A percentile compares a stretch with the other conserved stretches of the same genome.
phyloP scores from a whole-genome alignment of 1,284 basidiomycete species.

The Cutaneotrichosporon curvatum region DNA sequence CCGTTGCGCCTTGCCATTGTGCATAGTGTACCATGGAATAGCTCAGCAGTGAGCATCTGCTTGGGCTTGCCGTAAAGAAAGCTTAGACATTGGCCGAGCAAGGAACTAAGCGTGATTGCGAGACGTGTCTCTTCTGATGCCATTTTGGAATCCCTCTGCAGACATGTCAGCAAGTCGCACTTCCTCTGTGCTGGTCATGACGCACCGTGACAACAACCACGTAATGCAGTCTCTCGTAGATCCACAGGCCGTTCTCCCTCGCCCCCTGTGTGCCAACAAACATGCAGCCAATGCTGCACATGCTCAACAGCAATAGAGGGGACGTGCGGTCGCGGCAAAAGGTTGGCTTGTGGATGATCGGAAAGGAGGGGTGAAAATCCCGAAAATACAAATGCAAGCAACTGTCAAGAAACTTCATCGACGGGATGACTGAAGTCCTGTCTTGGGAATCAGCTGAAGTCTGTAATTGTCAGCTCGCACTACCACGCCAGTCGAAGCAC shows the following conservation, averaged over 20 bases:
- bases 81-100: conserved; percentile 12
- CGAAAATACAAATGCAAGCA: conserved; percentile 34
- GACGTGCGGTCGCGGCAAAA: conserved; percentile 24
- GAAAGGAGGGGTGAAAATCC: conserved; percentile 36
- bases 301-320: conserved; percentile 29
- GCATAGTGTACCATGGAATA: conserved; percentile 5
- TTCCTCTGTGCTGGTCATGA: no score
- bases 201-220: conserved; percentile 2
- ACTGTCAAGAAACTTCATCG: conserved; percentile 14
- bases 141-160: conserved; percentile 9
- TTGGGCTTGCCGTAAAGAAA: conserved; percentile 9
- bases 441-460: no score
- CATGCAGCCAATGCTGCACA: conserved; percentile 16
- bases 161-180: no score
- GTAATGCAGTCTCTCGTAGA: conserved; percentile 10
- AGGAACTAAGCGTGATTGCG: conserved; percentile 3
- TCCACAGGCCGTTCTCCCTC: conserved; percentile 10
- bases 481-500: no score
- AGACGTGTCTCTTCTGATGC: conserved; percentile 1
- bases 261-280: conserved; percentile 13
- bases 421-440: conserved; percentile 5
- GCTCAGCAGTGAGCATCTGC: conserved; percentile 13
- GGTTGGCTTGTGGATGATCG: conserved; percentile 32
- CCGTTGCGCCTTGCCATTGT: conserved; percentile 10
- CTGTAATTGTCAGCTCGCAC: no score